Conservation (phyloP, 306 rosid genomes). For the Begonia loranthoides region DNA sequence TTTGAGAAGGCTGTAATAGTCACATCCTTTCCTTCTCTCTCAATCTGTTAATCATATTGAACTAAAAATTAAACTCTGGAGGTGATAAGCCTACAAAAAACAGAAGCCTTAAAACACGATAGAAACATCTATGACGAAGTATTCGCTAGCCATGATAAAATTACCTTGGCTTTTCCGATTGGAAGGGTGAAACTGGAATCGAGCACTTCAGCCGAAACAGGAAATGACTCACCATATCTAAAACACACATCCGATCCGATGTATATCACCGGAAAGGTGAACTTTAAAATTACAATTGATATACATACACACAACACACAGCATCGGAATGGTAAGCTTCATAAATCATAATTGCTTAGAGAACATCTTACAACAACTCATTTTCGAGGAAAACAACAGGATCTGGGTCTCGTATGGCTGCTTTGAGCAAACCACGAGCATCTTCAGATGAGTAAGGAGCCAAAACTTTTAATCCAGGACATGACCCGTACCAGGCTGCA, state of each 20-base stretch:
- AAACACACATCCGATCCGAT: constrained; percentile 7
- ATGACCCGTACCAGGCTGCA: constrained; percentile 71
- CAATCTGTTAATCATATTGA: constrained; percentile 40
- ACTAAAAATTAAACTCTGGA: not conserved
- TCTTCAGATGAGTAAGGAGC: constrained; percentile 85
- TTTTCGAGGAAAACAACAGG: constrained; percentile 91
- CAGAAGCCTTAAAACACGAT: not conserved
- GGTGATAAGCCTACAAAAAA: not conserved
- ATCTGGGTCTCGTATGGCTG: constrained; percentile 92
- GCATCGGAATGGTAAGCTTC: too few species aligned
- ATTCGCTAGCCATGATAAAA: not conserved
- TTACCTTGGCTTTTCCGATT: constrained; percentile 91
- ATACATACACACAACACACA: too few species aligned
- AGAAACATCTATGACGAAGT: not conserved
- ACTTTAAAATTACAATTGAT: too few species aligned
- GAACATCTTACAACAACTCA: constrained; percentile 60
- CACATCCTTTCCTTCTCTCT: constrained; percentile 97
- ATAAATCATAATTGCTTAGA: too few species aligned
- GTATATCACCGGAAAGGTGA: not conserved
- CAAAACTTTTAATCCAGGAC: constrained; percentile 84
- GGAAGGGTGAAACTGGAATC: constrained; percentile 92
- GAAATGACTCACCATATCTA: constrained; percentile 90
- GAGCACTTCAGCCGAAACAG: constrained; percentile 66
- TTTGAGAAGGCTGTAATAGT: constrained; percentile 91
- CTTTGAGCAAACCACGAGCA: constrained; percentile 87